phyloP scores from a whole-genome alignment of 345 rosid genomes.

The Heritiera fomes region DNA sequence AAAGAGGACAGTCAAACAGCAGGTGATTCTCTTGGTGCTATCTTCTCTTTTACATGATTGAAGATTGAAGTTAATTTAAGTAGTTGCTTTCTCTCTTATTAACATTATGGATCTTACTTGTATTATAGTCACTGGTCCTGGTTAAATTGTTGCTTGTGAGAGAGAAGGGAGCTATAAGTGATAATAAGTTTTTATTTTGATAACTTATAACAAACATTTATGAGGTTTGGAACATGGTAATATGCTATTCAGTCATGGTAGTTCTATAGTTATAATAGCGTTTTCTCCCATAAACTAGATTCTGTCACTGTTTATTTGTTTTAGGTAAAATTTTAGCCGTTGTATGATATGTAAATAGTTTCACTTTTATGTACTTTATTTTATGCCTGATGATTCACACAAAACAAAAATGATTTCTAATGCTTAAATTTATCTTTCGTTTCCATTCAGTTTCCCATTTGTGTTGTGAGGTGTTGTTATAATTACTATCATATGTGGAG shows the following conservation, averaged over 20 bases:
- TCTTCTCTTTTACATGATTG: slow-evolving; percentile 9
- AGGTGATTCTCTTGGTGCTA: slow-evolving; percentile 38
- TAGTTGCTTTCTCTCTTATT: not conserved
- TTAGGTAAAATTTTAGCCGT: not conserved
- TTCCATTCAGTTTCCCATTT: not conserved
- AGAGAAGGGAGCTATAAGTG: slow-evolving; percentile 1
- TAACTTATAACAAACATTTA: not conserved
- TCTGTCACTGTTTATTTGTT: not conserved
- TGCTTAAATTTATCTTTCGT: not conserved
- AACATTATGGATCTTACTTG: not conserved
- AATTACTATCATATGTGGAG: not conserved
- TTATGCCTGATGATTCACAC: not conserved
- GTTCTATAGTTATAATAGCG: not conserved
- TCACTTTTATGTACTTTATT: not conserved
- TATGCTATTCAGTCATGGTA: not conserved
- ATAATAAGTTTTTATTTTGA: too few species aligned
- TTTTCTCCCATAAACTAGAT: not conserved
- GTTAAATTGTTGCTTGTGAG: not conserved
- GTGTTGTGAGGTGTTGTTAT: not conserved
- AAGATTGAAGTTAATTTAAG: not conserved
- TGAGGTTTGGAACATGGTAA: not conserved
- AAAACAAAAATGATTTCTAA: not conserved
- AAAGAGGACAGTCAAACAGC: slow-evolving; percentile 38
- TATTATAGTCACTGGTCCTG: not conserved
- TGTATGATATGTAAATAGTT: not conserved